Evolutionary conservation across 495 filamentous ascomycete species (phyloP).

Genomic region (Penicillium silybi): DNA sequence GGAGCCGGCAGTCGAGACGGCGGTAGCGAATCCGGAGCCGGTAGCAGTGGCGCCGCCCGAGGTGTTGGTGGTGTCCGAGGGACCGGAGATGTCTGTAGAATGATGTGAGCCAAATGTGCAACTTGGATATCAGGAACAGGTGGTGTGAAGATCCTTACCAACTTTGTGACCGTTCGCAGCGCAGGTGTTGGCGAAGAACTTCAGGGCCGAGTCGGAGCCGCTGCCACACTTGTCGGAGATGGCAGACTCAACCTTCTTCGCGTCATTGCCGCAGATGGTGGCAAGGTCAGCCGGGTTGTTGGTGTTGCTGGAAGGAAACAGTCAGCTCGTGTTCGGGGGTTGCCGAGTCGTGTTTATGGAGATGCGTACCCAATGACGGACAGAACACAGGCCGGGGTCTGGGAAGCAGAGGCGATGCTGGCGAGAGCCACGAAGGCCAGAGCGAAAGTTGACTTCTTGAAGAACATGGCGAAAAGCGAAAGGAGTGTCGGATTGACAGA

Average conservation of each 20-base stretch:
- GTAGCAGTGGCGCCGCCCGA: conserved; percentile 4
- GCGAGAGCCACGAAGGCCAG: conserved; percentile 33
- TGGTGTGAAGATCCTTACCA: conserved; percentile 25
- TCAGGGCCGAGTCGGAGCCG: conserved; percentile 26
- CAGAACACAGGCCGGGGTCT: conserved; percentile 35
- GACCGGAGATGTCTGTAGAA: neutral
- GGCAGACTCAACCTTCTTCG: conserved; percentile 25
- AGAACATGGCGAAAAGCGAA: conserved; percentile 29
- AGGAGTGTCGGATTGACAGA: conserved; percentile 10
- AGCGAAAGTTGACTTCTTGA: conserved; percentile 33
- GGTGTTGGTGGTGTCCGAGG: conserved; percentile 4
- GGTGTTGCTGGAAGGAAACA: conserved; percentile 10
- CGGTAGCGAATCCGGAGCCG: conserved; percentile 4
- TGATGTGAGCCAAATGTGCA: neutral
- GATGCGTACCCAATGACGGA: conserved; percentile 34
- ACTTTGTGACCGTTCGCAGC: conserved; percentile 28
- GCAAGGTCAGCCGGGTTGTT: conserved; percentile 28
- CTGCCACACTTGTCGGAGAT: conserved; percentile 29
- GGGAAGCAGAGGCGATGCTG: conserved; percentile 28
- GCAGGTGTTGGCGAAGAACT: conserved; percentile 32
- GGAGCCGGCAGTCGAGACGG: neutral
- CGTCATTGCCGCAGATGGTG: conserved; percentile 27
- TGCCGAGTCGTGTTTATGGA: neutral
- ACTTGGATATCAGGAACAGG: neutral
- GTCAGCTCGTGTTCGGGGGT: conserved; percentile 15